These are phyloP conservation scores for Stagonosporopsis vannaccii DNA, from an alignment of 2,329 filamentous ascomycete genomes.

Conservation along the genomic window DNA sequence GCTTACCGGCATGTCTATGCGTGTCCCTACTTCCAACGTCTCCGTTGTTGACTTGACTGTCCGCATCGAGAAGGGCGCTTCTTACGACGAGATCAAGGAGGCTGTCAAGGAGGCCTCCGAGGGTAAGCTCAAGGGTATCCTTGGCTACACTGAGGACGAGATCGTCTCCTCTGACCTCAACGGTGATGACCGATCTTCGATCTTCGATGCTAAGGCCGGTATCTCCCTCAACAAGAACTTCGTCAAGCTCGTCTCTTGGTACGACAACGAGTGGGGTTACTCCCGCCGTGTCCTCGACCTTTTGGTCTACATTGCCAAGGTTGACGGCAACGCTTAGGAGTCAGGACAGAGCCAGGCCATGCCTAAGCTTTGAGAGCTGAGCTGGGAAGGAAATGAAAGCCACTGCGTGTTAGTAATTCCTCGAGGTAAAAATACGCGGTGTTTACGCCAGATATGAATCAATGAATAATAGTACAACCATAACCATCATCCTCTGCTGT, in stretches of 20 bases:
- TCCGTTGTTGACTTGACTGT: slow-evolving; percentile 97
- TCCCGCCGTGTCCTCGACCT: slow-evolving; percentile 75
- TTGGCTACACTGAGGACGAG: slow-evolving; percentile 96
- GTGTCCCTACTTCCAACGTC: slow-evolving; percentile 98
- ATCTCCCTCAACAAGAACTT: slow-evolving; percentile 99
- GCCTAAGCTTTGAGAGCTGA: slow-evolving; percentile 42
- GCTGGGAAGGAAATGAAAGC: slow-evolving; percentile 14
- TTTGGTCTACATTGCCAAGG: slow-evolving; percentile 55
- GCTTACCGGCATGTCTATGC: slow-evolving; percentile 99
- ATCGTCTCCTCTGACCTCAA: slow-evolving; percentile 93
- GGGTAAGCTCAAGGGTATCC: slow-evolving; percentile 85
- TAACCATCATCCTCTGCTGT: neutral
- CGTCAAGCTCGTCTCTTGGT: slow-evolving; percentile 98
- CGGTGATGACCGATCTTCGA: slow-evolving; percentile 92
- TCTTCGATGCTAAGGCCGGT: slow-evolving; percentile 99
- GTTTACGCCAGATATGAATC: slow-evolving; percentile 40
- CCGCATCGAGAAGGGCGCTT: slow-evolving; percentile 89
- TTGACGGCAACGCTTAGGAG: slow-evolving; percentile 53
- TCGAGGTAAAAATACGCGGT: slow-evolving; percentile 24
- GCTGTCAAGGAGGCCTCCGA: slow-evolving; percentile 85
- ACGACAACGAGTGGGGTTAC: slow-evolving; percentile 99
- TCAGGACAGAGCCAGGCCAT: slow-evolving; percentile 47
- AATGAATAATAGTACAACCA: slow-evolving; percentile 35
- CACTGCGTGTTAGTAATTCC: slow-evolving; percentile 16
- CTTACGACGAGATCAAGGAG: slow-evolving; percentile 91